phyloP scores from a whole-genome alignment of 2,329 filamentous ascomycete species.

The Penicillium psychrosexuale region DNA sequence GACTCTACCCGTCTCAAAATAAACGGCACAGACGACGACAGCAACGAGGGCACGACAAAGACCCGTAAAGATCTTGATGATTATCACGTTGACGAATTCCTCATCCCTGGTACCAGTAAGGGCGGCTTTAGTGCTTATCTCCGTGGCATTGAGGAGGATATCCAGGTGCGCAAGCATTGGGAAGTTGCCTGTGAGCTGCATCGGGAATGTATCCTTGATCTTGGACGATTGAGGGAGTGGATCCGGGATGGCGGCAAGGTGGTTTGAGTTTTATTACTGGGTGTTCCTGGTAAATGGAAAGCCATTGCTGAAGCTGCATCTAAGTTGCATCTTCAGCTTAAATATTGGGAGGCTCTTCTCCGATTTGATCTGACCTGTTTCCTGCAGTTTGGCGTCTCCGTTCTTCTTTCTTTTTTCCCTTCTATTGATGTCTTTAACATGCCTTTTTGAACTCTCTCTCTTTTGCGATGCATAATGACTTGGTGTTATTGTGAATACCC shows the following conservation, averaged over 20 bases:
- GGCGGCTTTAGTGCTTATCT: conserved; percentile 47
- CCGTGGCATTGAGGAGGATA: conserved; percentile 46
- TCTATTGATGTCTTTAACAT: conserved; percentile 1
- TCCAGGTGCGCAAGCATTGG: conserved; percentile 47
- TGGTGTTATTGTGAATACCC: conserved; percentile 11
- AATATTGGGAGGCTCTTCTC: not conserved
- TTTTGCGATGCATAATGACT: conserved; percentile 7
- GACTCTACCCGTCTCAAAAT: conserved; percentile 41
- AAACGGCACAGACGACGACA: conserved; percentile 24
- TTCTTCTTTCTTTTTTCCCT: not conserved
- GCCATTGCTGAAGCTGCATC: not conserved
- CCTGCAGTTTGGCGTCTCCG: not conserved
- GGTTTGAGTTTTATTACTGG: conserved; percentile 4
- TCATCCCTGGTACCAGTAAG: conserved; percentile 32
- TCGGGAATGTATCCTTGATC: conserved; percentile 40
- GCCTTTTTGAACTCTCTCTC: not conserved
- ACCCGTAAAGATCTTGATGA: conserved; percentile 18
- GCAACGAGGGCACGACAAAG: conserved; percentile 11
- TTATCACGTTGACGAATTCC: conserved; percentile 24
- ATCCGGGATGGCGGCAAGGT: conserved; percentile 35
- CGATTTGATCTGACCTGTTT: not conserved
- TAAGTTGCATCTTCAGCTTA: not conserved
- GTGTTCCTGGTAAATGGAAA: not conserved
- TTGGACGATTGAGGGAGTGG: conserved; percentile 41
- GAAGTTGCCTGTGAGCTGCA: conserved; percentile 48